These are phyloP conservation scores for Exophiala sp. DNA, from an alignment of 2,329 filamentous ascomycete species.

Conservation along the genomic window DNA sequence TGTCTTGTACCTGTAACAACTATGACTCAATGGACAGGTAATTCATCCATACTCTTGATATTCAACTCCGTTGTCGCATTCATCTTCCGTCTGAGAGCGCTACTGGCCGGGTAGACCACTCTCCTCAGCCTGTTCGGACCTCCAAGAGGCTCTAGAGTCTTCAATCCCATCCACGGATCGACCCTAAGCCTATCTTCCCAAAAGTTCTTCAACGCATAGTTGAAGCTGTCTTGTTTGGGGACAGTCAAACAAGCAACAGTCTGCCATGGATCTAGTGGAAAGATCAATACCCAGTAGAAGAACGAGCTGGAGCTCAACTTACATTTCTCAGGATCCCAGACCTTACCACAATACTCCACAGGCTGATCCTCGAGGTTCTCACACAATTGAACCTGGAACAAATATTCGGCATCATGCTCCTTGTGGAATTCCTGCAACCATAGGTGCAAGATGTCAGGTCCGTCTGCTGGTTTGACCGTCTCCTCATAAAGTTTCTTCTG, in stretches of 20 bases:
- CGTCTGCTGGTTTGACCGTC: background rate
- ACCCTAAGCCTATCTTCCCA: slow-evolving; percentile 45
- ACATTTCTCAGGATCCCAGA: slow-evolving; percentile 40
- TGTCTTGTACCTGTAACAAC: too few relatives aligned
- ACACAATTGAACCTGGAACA: slow-evolving; percentile 47
- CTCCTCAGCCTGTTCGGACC: slow-evolving; percentile 39
- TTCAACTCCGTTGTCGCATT: slow-evolving; percentile 38
- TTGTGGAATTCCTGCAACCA: background rate
- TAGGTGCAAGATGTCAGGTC: background rate
- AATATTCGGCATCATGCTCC: slow-evolving; percentile 37
- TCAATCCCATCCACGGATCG: slow-evolving; percentile 44
- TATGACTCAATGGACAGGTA: background rate
- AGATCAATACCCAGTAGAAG: background rate
- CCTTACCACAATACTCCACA: slow-evolving; percentile 43
- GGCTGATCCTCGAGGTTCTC: slow-evolving; percentile 47
- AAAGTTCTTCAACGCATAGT: slow-evolving; percentile 39
- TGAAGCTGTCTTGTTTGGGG: slow-evolving; percentile 43
- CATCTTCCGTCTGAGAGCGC: slow-evolving; percentile 35
- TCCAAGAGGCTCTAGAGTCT: slow-evolving; percentile 41
- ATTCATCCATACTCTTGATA: slow-evolving; percentile 37
- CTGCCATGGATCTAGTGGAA: slow-evolving; percentile 46
- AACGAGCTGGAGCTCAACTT: background rate
- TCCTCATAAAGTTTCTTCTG: slow-evolving; percentile 36
- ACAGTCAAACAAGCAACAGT: slow-evolving; percentile 42
- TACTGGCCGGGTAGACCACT: slow-evolving; percentile 40